Percentiles rank a stretch among this genome's conserved stretches.
phyloP scores from a whole-genome alignment of 2,329 filamentous ascomycete species.

The Trichophyton verrucosum region DNA sequence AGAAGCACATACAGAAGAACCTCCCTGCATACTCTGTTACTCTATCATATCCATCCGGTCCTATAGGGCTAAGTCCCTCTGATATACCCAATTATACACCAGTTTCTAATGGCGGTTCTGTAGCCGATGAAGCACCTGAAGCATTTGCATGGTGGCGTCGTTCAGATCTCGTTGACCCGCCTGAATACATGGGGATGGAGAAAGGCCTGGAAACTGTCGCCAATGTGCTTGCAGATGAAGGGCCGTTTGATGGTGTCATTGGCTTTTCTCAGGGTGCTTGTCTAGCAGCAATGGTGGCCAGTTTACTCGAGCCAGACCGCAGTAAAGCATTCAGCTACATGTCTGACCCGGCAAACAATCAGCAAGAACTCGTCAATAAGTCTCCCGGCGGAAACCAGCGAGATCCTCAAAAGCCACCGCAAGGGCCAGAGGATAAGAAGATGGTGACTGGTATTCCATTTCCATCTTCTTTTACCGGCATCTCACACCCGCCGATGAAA shows the following conservation, averaged over 20 bases:
- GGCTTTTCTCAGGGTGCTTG: constrained; percentile 76
- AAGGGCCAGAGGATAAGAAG: background rate
- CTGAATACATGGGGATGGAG: constrained; percentile 57
- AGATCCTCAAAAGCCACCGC: background rate
- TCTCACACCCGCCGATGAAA: constrained; percentile 45
- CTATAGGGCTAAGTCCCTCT: constrained; percentile 47
- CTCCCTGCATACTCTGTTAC: constrained; percentile 50
- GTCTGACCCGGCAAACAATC: constrained; percentile 14
- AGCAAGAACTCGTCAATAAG: background rate
- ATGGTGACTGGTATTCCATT: constrained; percentile 38
- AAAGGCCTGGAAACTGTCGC: constrained; percentile 54
- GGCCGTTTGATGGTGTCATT: constrained; percentile 62
- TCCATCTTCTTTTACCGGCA: constrained; percentile 36
- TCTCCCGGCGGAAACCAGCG: background rate
- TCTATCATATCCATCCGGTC: constrained; percentile 58
- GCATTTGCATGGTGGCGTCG: constrained; percentile 75
- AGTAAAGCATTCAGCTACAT: constrained; percentile 39
- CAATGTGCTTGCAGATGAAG: constrained; percentile 46
- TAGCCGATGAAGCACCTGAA: constrained; percentile 42
- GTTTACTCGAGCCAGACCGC: constrained; percentile 50
- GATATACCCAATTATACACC: constrained; percentile 59
- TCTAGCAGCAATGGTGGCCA: constrained; percentile 58
- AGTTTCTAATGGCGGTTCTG: constrained; percentile 8
- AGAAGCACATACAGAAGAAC: constrained; percentile 65
- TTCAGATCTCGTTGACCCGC: constrained; percentile 47